Base-by-base conservation (phyloP, 2,329 filamentous ascomycete species). In the Aspergillus sp. region DNA sequence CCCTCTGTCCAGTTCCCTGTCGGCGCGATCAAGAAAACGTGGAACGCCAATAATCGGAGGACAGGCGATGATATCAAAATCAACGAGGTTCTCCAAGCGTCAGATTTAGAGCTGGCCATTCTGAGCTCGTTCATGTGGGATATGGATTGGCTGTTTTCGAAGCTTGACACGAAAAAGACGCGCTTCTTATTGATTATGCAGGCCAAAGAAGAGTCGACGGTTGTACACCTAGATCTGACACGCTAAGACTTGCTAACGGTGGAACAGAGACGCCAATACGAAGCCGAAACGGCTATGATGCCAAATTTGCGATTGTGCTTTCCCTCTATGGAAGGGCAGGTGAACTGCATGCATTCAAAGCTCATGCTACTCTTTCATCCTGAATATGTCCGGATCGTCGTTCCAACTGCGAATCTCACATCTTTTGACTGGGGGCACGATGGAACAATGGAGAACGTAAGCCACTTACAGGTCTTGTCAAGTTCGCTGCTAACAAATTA, bases 91-190 rank as follows among this genome's bases (percentile, higher is more conserved):
- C 68, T 96, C 1, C 86, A 95, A 63, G 84, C 81, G 51, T 70
- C 80, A 1, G 77, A 83, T 10, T 74, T 97, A 7, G 74, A 86
- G 44, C 79, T 89, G 35, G 90, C 88, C 1, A 79, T 97, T 0
- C 71, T 97, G 4, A 95, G 90, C 57, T 88, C 91, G 0, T 97
- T 86, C 57, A 82, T 91, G 62, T 93, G 88, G 83, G 85, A 97
- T 53, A 79, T 85, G 12, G 78, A 85, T 23, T 96, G 88, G 88
- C 65, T 93, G 41, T 66, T 91, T 23, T 77, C 74, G 5, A 94
- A 93, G 63, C 65, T 95, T 23, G 74, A 88, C 51, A 62, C 76
- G 12, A 57, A 54, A 9, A 76, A 65, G 47, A 88, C 84, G 0
- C 83, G 81, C 54, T 69, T 88, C 19, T 73, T 87, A 15, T 73